phyloP scores from a whole-genome alignment of 2,329 filamentous ascomycete genomes.

The Hypoxylon sp. region DNA sequence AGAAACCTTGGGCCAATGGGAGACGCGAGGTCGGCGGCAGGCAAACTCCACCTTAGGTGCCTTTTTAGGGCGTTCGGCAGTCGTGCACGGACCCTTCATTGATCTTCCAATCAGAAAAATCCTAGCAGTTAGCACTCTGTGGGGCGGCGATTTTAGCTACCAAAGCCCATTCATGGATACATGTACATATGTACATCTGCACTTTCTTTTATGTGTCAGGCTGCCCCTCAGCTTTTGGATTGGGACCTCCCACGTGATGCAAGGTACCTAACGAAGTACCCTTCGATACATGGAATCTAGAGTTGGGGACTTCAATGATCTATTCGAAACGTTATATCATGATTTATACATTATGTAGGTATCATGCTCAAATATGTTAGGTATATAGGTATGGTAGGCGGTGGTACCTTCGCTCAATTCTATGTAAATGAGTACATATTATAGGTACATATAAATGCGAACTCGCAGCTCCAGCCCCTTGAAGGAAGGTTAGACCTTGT shows the following conservation, averaged over 20 bases:
- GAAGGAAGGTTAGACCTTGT: no score
- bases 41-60: constrained; percentile 27
- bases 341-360: no score
- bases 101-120: constrained; percentile 11
- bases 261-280: no score
- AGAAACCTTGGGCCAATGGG: constrained; percentile 43
- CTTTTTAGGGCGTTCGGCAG: neutral
- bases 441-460: no score
- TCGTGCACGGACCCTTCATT: constrained; percentile 7
- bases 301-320: no score
- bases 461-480: no score
- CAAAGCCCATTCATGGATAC: no score
- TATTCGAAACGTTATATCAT: no score
- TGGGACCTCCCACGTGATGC: neutral
- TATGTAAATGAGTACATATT: no score
- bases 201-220: constrained; percentile 1
- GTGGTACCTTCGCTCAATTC: no score
- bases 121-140: neutral
- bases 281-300: no score
- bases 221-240: neutral
- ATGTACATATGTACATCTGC: no score
- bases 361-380: neutral
- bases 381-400: neutral
- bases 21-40: constrained; percentile 33
- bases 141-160: constrained; percentile 4